Evolutionary conservation across 352 stramenopile genomes (phyloP), one percentile per base, ranked within the genome.

Genomic region (Globisporangium yorkense): DNA sequence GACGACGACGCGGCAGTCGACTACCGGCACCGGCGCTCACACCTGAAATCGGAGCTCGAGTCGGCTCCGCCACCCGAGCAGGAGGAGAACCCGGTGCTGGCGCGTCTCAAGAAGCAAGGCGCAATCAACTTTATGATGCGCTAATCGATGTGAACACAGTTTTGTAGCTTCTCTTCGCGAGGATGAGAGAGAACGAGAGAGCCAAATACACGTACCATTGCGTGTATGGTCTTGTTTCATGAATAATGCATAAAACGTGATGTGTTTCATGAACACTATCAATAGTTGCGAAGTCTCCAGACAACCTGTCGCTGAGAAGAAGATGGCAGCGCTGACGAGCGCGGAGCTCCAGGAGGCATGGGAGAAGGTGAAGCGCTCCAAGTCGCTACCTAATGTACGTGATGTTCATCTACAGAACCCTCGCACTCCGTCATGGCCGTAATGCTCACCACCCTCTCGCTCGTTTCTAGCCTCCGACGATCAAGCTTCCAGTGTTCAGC

Each of bases 81-180:
- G 20, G 72, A 80, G 44, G 76, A 87, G 41, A 92, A 90, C 59
- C 83, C 83, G 2, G 80, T 92, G 54, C 63, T 90, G 37, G 80
- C 76, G 20, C 83, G 83, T 24, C 75, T 92, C 6, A 84, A 80
- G 58, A 90, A 90, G 60, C 83, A 92, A 51, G 83, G 83, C 20
- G 83, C 83, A n/a, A 63, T 92, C 59, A 89, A 88, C 65, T 92
- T 89, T 71, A 92, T 90, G 80, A 72, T 84, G 68, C 72, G 77
- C 75, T 84, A 70, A 61, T 68, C 43, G 29, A 55, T 37, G 33
- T 37, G 33, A 37, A 37, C 5, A 37, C 24, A 51, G 10, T 24
- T 50, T 7, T 27, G 21, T 35, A 13, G 16, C 21, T 54, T 29
- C 21, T 54, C 49, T 24, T 40, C 20, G 13, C 35, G 29, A 35